phyloP scores from a whole-genome alignment of 306 rosid genomes.

The Adenanthera pavonina region DNA sequence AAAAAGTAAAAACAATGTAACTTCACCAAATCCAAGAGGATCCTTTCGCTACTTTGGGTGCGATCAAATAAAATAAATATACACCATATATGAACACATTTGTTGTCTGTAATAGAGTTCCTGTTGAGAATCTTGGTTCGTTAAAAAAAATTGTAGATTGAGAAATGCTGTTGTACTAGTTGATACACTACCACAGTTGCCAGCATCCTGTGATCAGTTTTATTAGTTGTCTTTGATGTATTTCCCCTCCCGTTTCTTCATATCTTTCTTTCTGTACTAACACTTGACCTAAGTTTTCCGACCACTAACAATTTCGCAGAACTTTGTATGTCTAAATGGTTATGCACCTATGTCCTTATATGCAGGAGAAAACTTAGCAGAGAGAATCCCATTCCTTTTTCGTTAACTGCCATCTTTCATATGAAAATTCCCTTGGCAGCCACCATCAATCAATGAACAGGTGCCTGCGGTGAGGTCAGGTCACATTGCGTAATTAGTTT shows the following conservation, averaged over 20 bases:
- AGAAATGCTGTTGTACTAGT: background rate
- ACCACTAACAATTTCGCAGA: background rate
- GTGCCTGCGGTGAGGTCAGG: background rate
- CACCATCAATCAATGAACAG: background rate
- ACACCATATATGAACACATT: no score
- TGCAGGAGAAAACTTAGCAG: background rate
- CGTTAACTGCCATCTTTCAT: background rate
- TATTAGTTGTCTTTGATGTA: background rate
- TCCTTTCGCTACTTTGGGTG: no score
- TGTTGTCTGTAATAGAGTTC: no score
- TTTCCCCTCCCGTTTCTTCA: background rate
- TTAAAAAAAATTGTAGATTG: background rate
- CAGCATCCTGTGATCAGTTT: background rate
- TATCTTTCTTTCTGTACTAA: background rate
- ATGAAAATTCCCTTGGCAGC: background rate
- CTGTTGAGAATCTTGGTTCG: background rate
- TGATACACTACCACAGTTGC: background rate
- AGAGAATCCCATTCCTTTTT: background rate
- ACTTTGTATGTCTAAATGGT: background rate
- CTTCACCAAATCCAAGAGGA: no score
- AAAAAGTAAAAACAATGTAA: no score
- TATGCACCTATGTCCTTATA: background rate
- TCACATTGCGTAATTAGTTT: background rate
- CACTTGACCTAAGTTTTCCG: background rate
- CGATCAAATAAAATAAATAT: no score